These are phyloP conservation scores for Cryptosporidium xiaoi DNA, from an alignment of 169 alveolate species.

Conservation along the genomic window DNA sequence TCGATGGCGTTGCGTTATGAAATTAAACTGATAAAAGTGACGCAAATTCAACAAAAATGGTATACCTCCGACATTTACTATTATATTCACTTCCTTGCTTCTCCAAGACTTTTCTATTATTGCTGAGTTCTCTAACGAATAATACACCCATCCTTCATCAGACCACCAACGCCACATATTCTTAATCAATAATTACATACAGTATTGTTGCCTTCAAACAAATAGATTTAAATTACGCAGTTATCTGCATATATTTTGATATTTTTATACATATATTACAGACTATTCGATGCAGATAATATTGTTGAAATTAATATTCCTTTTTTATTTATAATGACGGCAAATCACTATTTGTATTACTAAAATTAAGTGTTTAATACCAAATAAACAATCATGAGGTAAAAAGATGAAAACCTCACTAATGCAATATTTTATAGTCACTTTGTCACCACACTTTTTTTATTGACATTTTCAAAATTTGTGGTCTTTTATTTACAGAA, in stretches of 20 bases:
- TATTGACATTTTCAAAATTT: slow-evolving; percentile 15
- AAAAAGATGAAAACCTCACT: slow-evolving; percentile 51
- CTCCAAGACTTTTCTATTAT: slow-evolving; percentile 73
- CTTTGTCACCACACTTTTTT: slow-evolving; percentile 9
- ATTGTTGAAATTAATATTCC: no score
- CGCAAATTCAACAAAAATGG: slow-evolving; percentile 69
- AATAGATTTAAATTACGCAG: no score
- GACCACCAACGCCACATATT: slow-evolving; percentile 76
- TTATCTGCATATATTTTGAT: no score
- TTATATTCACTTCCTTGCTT: slow-evolving; percentile 59
- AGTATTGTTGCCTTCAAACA: no score
- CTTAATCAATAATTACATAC: no score
- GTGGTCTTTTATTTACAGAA: not conserved
- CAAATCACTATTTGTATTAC: no score
- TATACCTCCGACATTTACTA: slow-evolving; percentile 69
- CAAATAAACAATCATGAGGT: no score
- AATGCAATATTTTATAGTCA: slow-evolving; percentile 16
- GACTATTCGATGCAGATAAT: no score
- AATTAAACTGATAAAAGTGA: slow-evolving; percentile 68
- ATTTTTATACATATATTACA: no score
- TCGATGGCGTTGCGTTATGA: slow-evolving; percentile 73
- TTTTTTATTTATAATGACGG: no score
- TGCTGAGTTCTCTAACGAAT: slow-evolving; percentile 70
- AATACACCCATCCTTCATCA: slow-evolving; percentile 72
- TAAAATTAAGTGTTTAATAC: not conserved